Conservation (phyloP, 164 flowering plant genomes). For the Nymphaea colorata region DNA sequence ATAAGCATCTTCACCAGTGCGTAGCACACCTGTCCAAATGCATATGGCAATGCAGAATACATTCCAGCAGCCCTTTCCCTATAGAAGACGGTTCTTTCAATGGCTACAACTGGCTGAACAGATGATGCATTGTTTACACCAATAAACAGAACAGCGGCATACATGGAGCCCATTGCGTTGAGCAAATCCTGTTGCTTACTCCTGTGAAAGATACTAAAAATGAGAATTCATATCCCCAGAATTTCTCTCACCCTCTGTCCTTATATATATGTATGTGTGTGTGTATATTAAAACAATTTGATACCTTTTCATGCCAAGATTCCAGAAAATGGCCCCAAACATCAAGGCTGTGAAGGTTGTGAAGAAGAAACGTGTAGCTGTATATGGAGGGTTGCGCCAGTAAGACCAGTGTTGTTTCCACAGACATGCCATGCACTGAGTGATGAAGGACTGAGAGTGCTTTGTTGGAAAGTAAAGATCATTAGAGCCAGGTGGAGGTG, state of each 20-base stretch:
- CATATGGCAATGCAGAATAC: conserved; percentile 56
- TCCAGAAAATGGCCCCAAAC: conserved; percentile 47
- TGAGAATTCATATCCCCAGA: background rate
- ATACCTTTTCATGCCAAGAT: conserved; percentile 34
- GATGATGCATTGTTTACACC: conserved; percentile 43
- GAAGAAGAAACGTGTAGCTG: conserved; percentile 32
- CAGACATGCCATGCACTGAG: conserved; percentile 40
- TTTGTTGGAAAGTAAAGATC: conserved; percentile 35
- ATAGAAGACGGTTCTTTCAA: conserved; percentile 49
- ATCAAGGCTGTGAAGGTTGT: conserved; percentile 27
- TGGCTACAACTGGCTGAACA: conserved; percentile 47
- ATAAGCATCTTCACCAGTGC: too few species aligned
- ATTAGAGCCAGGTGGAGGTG: conserved; percentile 27
- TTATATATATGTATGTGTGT: background rate
- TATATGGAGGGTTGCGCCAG: conserved; percentile 60
- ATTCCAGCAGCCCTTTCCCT: conserved; percentile 55
- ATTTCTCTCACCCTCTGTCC: background rate
- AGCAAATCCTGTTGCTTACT: conserved; percentile 19
- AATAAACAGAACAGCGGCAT: conserved; percentile 39
- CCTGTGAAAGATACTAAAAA: conserved; percentile 9
- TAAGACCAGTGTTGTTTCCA: conserved; percentile 69
- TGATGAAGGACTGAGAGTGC: conserved; percentile 30
- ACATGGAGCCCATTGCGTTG: conserved; percentile 53
- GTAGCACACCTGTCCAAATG: conserved; percentile 34
- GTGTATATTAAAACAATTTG: background rate